Conservation (phyloP, 2,329 filamentous ascomycete species). For the Neurospora crassa region DNA sequence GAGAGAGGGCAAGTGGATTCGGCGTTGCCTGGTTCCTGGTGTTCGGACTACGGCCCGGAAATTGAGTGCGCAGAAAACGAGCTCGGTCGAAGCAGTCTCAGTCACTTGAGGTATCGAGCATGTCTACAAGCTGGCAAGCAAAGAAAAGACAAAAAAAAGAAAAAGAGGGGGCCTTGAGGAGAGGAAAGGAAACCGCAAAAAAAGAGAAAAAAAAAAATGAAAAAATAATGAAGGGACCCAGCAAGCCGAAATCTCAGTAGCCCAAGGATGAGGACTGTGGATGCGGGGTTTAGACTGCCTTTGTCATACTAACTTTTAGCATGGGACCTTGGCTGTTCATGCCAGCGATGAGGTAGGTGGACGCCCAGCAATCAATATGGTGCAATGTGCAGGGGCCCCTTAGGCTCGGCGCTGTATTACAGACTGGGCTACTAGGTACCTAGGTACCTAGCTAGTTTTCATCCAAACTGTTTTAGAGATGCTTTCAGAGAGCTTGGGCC, state of each 20-base stretch:
- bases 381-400: background rate
- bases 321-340: background rate
- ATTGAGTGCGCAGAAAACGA: background rate
- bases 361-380: background rate
- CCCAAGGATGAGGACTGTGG: background rate
- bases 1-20: background rate
- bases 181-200: background rate
- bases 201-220: background rate
- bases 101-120: background rate
- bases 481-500: background rate
- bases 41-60: background rate
- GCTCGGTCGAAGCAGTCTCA: background rate
- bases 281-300: constrained; percentile 2
- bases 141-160: background rate
- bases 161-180: background rate
- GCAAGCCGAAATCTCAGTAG: background rate
- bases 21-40: background rate
- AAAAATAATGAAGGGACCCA: background rate
- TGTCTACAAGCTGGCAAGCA: background rate
- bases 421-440: background rate
- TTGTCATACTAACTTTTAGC: background rate
- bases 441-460: background rate
- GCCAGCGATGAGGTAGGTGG: background rate
- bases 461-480: background rate
- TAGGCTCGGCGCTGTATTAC: background rate